These are phyloP conservation scores for Metschnikowia amazonensis DNA, from an alignment of 805 yeast species.

Conservation along the genomic window DNA sequence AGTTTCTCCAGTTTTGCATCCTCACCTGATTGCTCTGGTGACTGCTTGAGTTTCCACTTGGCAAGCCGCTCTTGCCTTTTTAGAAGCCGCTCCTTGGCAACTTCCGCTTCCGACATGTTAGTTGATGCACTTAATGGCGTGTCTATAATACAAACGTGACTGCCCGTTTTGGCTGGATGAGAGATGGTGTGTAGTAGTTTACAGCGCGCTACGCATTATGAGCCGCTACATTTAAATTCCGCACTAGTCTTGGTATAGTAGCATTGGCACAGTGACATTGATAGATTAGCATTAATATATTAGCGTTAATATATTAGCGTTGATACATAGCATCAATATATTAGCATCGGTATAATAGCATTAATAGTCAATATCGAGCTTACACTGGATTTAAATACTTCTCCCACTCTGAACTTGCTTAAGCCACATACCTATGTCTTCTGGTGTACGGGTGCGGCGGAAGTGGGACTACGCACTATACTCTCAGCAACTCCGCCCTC, in stretches of 20 bases:
- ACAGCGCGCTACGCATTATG: not conserved
- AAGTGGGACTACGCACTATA: not conserved
- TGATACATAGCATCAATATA: too few relatives aligned
- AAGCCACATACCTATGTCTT: too few relatives aligned
- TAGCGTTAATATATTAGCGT: too few relatives aligned
- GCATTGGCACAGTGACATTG: too few relatives aligned
- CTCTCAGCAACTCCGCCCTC: not conserved
- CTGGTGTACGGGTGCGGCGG: constrained; percentile 4
- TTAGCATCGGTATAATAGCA: too few relatives aligned
- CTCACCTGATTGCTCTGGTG: constrained; percentile 7
- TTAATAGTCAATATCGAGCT: too few relatives aligned
- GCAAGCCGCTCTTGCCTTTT: constrained; percentile 51
- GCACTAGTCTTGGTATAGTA: too few relatives aligned
- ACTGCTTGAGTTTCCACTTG: constrained; percentile 58
- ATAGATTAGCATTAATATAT: too few relatives aligned
- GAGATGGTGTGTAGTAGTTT: not conserved
- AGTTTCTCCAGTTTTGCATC: not conserved
- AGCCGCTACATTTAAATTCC: not conserved
- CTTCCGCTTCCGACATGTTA: constrained; percentile 18
- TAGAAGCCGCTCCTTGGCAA: constrained; percentile 30
- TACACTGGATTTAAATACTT: too few relatives aligned
- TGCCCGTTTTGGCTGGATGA: not conserved
- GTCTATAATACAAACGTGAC: constrained; percentile 4
- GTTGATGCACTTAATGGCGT: constrained; percentile 5
- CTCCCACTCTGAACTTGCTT: too few relatives aligned